phyloP scores from a whole-genome alignment of 2,329 filamentous ascomycete species.

The Stagonosporopsis chrysanthemi region DNA sequence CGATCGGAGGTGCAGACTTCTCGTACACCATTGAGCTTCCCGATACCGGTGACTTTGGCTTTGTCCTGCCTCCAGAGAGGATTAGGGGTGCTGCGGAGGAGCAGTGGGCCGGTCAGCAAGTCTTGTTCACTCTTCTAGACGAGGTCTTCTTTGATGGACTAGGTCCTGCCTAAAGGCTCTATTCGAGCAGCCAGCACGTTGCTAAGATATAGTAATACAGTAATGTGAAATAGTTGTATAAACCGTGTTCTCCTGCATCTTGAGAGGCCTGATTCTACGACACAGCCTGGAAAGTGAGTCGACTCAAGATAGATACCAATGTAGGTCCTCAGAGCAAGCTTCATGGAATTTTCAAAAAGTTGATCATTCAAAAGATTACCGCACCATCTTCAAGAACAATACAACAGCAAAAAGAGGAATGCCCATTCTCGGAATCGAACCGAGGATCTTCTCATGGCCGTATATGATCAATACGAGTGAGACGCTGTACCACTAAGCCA shows the following conservation, averaged over 20 bases:
- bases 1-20: constrained; percentile 51
- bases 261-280: background rate
- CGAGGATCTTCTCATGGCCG: constrained; percentile 32
- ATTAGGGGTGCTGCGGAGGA: constrained; percentile 57
- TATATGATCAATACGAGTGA: constrained; percentile 29
- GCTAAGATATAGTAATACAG: background rate
- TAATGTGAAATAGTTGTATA: background rate
- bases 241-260: background rate
- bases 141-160: constrained; percentile 40
- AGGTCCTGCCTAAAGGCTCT: constrained; percentile 22
- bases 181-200: too few species aligned
- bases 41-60: constrained; percentile 57
- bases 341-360: too few species aligned
- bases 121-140: constrained; percentile 34
- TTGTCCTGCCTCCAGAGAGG: constrained; percentile 58
- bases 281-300: too few species aligned
- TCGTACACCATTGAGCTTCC: constrained; percentile 58
- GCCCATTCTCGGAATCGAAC: constrained; percentile 33
- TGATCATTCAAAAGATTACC: too few species aligned
- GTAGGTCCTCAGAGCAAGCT: too few species aligned
- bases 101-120: constrained; percentile 52
- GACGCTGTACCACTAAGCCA: constrained; percentile 37
- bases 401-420: constrained; percentile 15
- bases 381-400: too few species aligned
- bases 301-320: background rate